Conservation (phyloP, 495 filamentous ascomycete genomes). For the Penicillium subrubescens region DNA sequence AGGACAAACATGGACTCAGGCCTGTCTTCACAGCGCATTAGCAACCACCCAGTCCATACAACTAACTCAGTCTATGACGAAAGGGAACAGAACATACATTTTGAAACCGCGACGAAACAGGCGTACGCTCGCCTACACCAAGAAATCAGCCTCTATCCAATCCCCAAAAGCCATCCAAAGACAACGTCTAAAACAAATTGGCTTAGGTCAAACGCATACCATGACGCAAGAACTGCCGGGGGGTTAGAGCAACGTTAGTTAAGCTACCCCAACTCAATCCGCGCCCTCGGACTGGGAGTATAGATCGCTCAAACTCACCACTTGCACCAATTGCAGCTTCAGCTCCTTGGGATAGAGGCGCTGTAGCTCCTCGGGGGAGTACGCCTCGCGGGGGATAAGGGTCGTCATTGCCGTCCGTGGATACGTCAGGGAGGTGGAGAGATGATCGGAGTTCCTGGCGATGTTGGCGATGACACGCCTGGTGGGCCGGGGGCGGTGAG, state of each 20-base stretch:
- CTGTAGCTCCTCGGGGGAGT: constrained; percentile 77
- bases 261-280: not conserved
- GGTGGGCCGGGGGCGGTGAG: constrained; percentile 18
- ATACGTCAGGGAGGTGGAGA: constrained; percentile 15
- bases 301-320: constrained; percentile 51
- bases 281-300: not conserved
- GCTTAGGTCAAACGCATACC: constrained; percentile 44
- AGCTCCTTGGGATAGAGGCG: constrained; percentile 78
- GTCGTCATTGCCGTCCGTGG: constrained; percentile 64
- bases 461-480: not conserved
- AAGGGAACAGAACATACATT: constrained; percentile 54
- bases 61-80: not conserved
- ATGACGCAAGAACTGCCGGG: constrained; percentile 73
- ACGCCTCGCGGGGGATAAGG: constrained; percentile 71
- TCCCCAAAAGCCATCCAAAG: not conserved
- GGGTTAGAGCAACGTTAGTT: constrained; percentile 15
- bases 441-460: not conserved
- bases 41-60: constrained; percentile 11
- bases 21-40: constrained; percentile 58
- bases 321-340: constrained; percentile 85
- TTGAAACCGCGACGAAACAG: constrained; percentile 83
- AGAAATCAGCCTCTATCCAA: not conserved
- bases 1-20: constrained; percentile 63
- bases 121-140: constrained; percentile 71
- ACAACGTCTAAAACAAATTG: not conserved